Percentiles rank a stretch among this genome's conserved stretches.
These are phyloP conservation scores for Trichoderma simmonsii DNA, from an alignment of 2,329 filamentous ascomycete species.

Conservation along the genomic window DNA sequence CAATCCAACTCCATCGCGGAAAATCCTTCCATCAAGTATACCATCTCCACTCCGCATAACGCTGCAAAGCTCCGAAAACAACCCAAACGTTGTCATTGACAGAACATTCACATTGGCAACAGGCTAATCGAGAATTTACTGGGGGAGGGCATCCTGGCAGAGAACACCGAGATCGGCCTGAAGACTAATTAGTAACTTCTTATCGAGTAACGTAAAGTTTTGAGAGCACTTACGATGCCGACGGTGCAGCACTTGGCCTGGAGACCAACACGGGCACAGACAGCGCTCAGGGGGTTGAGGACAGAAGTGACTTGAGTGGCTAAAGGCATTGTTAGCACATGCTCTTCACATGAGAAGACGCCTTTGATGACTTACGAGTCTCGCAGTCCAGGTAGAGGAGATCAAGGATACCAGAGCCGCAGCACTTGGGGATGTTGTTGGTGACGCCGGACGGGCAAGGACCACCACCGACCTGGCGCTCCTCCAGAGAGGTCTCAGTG, in stretches of 20 bases:
- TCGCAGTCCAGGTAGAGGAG: constrained; percentile 19
- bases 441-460: constrained; percentile 15
- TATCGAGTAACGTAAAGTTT: neutral
- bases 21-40: neutral
- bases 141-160: constrained; percentile 1
- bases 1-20: neutral
- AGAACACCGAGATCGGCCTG: neutral
- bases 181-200: neutral
- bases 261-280: neutral
- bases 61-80: neutral
- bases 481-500: neutral
- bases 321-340: neutral
- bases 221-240: neutral
- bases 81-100: neutral
- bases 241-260: constrained; percentile 5
- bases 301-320: neutral
- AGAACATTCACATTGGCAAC: neutral
- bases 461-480: neutral
- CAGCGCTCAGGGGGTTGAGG: neutral
- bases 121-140: neutral
- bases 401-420: constrained; percentile 19
- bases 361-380: constrained; percentile 7
- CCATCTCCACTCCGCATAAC: neutral
- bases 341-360: neutral
- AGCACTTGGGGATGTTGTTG: constrained; percentile 21